phyloP scores from a whole-genome alignment of 345 rosid genomes.

The Clarkia xantiana region DNA sequence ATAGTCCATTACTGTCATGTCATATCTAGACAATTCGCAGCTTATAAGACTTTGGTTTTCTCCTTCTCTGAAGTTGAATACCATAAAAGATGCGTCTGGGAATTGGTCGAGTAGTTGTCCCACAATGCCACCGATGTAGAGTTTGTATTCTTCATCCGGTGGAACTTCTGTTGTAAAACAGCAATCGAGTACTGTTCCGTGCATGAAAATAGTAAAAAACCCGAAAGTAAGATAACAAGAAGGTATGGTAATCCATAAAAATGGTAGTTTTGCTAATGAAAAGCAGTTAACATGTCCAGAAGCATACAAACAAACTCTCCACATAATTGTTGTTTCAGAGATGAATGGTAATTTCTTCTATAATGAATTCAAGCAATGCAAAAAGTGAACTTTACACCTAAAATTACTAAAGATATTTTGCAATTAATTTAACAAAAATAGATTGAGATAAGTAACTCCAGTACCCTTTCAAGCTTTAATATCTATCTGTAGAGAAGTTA shows the following conservation, averaged over 20 bases:
- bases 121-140: slow-evolving; percentile 48
- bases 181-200: slow-evolving; percentile 56
- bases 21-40: slow-evolving; percentile 45
- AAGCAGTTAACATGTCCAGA: too few species aligned
- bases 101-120: slow-evolving; percentile 57
- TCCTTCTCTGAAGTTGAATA: slow-evolving; percentile 77
- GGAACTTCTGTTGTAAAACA: slow-evolving; percentile 62
- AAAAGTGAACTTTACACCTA: too few species aligned
- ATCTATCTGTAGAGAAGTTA: too few species aligned
- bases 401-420: too few species aligned
- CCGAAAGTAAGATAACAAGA: slow-evolving; percentile 1
- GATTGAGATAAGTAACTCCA: too few species aligned
- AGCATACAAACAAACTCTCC: too few species aligned
- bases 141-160: slow-evolving; percentile 52
- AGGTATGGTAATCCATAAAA: neutral
- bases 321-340: too few species aligned
- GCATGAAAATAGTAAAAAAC: slow-evolving; percentile 1
- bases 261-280: too few species aligned
- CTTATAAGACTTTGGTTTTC: slow-evolving; percentile 40
- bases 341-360: too few species aligned
- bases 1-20: slow-evolving; percentile 89
- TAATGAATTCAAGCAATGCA: too few species aligned
- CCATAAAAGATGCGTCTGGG: slow-evolving; percentile 70
- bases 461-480: too few species aligned
- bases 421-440: too few species aligned